Evolutionary conservation across 768 basidiomycete species (phyloP).

Genomic region (Leccinum ochraceum): DNA sequence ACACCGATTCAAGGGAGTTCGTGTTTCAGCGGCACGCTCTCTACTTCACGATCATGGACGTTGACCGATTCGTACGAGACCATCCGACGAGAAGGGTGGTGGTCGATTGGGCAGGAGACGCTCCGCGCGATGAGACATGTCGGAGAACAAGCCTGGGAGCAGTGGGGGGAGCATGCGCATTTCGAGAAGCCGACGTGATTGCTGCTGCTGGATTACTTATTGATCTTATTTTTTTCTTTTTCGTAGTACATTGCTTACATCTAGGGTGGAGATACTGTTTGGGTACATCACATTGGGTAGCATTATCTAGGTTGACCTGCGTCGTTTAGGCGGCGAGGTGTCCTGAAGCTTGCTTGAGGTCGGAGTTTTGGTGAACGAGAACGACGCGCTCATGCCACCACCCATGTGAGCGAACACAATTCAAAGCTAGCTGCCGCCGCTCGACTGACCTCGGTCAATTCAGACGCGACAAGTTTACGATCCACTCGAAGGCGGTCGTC

Average conservation of each 20-base stretch:
- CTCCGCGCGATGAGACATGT: conserved; percentile 41
- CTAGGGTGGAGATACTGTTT: conserved; percentile 18
- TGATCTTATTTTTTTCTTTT: conserved; percentile 18
- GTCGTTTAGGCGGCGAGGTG: background rate
- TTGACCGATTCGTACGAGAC: conserved; percentile 38
- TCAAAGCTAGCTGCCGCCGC: background rate
- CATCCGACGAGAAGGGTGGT: conserved; percentile 43
- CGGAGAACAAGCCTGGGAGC: conserved; percentile 45
- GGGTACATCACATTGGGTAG: conserved; percentile 17
- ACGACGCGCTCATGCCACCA: conserved; percentile 15
- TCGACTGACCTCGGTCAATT: background rate
- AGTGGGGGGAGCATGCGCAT: conserved; percentile 37
- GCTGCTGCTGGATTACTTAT: conserved; percentile 17
- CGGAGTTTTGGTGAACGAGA: background rate
- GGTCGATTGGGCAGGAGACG: conserved; percentile 38
- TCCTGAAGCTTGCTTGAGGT: background rate
- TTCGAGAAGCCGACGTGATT: conserved; percentile 22
- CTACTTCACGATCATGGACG: conserved; percentile 41
- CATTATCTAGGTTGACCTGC: background rate
- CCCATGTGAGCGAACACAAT: conserved; percentile 28
- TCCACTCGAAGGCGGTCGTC: conserved; percentile 88
- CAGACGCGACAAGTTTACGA: conserved; percentile 86
- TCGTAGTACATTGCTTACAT: conserved; percentile 15
- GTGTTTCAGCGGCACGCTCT: conserved; percentile 33
- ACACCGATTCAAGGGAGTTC: conserved; percentile 45